Evolutionary conservation across 495 filamentous ascomycete species (phyloP).

Genomic region (Aspergillus asperescens): DNA sequence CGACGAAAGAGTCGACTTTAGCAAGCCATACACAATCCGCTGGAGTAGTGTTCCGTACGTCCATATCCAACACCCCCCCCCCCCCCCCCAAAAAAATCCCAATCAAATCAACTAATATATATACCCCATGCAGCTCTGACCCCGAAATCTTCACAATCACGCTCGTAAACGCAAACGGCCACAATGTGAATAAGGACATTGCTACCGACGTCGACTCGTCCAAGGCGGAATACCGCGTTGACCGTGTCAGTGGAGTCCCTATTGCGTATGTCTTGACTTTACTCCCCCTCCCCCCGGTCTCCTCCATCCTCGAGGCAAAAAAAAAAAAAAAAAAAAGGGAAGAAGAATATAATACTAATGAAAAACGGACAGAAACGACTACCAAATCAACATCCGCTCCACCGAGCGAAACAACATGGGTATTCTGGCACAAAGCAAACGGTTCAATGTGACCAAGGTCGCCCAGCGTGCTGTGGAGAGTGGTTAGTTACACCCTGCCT

Average conservation of each 20-base stretch:
- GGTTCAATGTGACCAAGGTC: conserved; percentile 27
- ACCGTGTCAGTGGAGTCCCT: conserved; percentile 16
- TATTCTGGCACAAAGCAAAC: conserved; percentile 31
- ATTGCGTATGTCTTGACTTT: conserved; percentile 19
- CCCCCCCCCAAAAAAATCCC: too few relatives aligned
- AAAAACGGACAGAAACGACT: conserved; percentile 18
- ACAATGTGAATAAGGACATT: conserved; percentile 36
- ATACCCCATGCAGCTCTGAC: conserved; percentile 26
- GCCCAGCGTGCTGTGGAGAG: conserved; percentile 13
- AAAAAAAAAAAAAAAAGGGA: background rate
- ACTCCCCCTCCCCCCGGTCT: background rate
- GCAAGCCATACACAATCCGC: conserved; percentile 18
- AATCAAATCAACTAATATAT: background rate
- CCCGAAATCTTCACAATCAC: conserved; percentile 23
- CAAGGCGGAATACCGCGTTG: conserved; percentile 18
- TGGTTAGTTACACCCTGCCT: too few relatives aligned
- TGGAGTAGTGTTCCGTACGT: conserved; percentile 18
- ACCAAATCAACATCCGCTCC: conserved; percentile 33
- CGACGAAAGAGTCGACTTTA: conserved; percentile 21
- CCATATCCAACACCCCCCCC: background rate
- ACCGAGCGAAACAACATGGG: conserved; percentile 25
- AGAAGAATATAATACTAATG: background rate
- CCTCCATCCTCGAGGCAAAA: background rate
- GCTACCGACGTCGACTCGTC: conserved; percentile 23
- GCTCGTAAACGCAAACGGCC: conserved; percentile 26